A percentile compares a stretch with the other conserved stretches of the same genome.
Evolutionary conservation across 2,329 filamentous ascomycete genomes (phyloP).

Genomic region (Penicillium sp.): DNA sequence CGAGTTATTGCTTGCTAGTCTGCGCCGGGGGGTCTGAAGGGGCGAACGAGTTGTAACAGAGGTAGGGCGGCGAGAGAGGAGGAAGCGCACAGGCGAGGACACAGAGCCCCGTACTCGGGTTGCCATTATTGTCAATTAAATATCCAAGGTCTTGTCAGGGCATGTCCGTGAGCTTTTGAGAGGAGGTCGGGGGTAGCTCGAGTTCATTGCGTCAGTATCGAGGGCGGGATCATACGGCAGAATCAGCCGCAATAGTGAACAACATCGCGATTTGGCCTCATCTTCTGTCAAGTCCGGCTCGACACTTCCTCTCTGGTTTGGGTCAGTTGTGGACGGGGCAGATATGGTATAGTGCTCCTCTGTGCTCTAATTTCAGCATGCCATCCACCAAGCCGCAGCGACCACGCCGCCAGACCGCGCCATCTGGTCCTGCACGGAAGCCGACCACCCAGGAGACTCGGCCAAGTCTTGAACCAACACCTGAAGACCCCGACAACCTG

Average conservation of each 20-base stretch:
- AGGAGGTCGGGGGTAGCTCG: conserved; percentile 20
- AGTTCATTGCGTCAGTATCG: conserved; percentile 31
- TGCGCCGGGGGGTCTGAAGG: conserved; percentile 28
- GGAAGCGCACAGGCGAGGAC: conserved; percentile 24
- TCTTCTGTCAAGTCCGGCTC: background rate
- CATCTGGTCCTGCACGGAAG: conserved; percentile 37
- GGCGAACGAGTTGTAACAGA: conserved; percentile 17
- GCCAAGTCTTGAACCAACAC: conserved; percentile 17
- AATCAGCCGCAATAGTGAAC: conserved; percentile 33
- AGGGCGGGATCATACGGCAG: conserved; percentile 36
- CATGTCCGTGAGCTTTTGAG: conserved; percentile 4
- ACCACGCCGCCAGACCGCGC: conserved; percentile 41
- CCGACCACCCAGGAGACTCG: conserved; percentile 26
- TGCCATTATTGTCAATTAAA: conserved; percentile 30
- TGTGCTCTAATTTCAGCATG: conserved; percentile 23
- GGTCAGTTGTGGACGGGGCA: conserved; percentile 13
- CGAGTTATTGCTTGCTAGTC: conserved; percentile 34
- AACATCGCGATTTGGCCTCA: conserved; percentile 18
- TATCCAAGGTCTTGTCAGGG: background rate
- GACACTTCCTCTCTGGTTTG: background rate
- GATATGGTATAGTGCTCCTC: background rate
- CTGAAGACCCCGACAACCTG: conserved; percentile 7
- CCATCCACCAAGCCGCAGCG: conserved; percentile 35
- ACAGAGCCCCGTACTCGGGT: conserved; percentile 29
- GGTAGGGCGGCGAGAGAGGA: conserved; percentile 25